Percentiles rank a stretch among this genome's conserved stretches.
Evolutionary conservation across 371 early-diverging fungal species (phyloP).

Genomic region (Apophysomyces elegans): DNA sequence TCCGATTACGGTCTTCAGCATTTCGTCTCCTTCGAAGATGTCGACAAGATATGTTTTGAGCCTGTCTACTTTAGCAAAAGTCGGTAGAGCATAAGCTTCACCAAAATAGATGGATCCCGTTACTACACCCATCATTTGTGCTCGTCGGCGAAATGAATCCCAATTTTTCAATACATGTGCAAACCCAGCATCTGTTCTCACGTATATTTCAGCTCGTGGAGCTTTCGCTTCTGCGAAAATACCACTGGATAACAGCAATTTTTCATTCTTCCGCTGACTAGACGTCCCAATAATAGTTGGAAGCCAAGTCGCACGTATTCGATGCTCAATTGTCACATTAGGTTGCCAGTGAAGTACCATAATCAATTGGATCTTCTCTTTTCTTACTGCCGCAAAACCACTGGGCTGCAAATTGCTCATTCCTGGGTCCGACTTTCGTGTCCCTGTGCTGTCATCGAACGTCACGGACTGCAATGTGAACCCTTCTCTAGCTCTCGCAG

Average conservation of each 20-base stretch:
- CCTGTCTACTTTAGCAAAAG: slow-evolving; percentile 67
- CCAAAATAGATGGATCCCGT: slow-evolving; percentile 45
- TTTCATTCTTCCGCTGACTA: slow-evolving; percentile 25
- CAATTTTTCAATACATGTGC: slow-evolving; percentile 55
- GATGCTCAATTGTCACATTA: slow-evolving; percentile 87
- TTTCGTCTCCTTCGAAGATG: slow-evolving; percentile 78
- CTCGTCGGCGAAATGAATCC: slow-evolving; percentile 44
- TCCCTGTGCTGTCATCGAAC: slow-evolving; percentile 40
- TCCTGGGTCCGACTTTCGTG: slow-evolving; percentile 22
- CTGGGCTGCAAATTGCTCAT: slow-evolving; percentile 27
- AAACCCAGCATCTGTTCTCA: slow-evolving; percentile 46
- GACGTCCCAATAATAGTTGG: slow-evolving; percentile 34
- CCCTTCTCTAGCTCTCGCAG: slow-evolving; percentile 85
- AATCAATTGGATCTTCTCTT: slow-evolving; percentile 69
- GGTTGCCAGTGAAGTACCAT: slow-evolving; percentile 86
- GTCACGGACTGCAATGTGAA: slow-evolving; percentile 74
- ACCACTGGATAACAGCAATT: slow-evolving; percentile 31
- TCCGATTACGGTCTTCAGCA: slow-evolving; percentile 48
- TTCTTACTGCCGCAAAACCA: slow-evolving; percentile 32
- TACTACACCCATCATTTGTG: slow-evolving; percentile 54
- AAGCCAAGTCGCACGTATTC: slow-evolving; percentile 61
- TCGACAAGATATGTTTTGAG: slow-evolving; percentile 70
- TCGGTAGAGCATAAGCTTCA: slow-evolving; percentile 51
- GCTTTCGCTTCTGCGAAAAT: slow-evolving; percentile 47
- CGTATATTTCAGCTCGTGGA: slow-evolving; percentile 51